Conservation (phyloP, 176 grass and related monocot genomes). For the Calamus simplicifolius region DNA sequence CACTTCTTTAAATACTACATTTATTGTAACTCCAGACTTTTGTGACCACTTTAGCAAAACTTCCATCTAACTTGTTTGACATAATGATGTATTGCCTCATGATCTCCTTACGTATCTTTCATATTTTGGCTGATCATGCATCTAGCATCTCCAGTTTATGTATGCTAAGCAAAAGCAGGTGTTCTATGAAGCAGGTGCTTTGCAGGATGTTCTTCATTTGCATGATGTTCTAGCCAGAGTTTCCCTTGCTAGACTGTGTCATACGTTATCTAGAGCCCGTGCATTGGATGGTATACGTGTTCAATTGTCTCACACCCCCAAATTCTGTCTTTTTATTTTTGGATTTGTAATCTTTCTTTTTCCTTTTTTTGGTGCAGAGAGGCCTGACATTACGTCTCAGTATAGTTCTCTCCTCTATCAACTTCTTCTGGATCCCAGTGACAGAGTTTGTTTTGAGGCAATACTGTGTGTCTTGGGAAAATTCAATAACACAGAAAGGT, state of each 20-base stretch:
- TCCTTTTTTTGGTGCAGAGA: slow-evolving; percentile 42
- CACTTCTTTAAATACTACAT: no score
- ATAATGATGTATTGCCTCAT: no score
- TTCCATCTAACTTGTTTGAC: no score
- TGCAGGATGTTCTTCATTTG: slow-evolving; percentile 98
- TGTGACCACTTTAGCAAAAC: no score
- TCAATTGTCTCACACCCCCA: slow-evolving; percentile 21
- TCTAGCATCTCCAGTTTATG: not conserved
- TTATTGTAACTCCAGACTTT: no score
- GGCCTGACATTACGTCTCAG: slow-evolving; percentile 82
- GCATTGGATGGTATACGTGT: slow-evolving; percentile 65
- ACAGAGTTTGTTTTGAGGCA: slow-evolving; percentile 99
- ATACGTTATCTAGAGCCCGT: slow-evolving; percentile 88
- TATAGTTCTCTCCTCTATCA: slow-evolving; percentile 97
- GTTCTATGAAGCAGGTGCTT: slow-evolving; percentile 68
- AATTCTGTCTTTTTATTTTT: slow-evolving; percentile 4
- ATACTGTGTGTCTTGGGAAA: slow-evolving; percentile 97
- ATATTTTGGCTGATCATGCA: not conserved
- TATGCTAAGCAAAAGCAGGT: slow-evolving; percentile 22
- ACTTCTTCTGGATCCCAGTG: slow-evolving; percentile 96
- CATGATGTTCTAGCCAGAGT: slow-evolving; percentile 98
- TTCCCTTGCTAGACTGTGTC: slow-evolving; percentile 89
- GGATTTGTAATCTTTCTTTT: not conserved
- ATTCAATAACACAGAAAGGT: slow-evolving; percentile 95
- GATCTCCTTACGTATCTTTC: no score